Evolutionary conservation across 345 rosid genomes (phyloP).

Genomic region (Moricandia arvensis): DNA sequence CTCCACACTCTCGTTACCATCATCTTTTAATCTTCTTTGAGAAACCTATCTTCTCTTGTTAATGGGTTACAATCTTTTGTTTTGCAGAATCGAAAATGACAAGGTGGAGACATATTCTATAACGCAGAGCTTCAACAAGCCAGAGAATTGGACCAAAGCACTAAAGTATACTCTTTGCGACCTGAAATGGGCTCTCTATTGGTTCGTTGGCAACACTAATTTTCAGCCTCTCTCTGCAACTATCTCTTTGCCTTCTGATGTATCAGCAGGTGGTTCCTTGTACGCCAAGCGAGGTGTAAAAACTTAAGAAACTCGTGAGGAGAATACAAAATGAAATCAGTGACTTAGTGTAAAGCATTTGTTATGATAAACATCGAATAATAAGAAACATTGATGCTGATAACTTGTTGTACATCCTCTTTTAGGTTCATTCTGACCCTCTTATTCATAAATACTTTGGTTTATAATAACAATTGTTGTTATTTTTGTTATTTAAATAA

Average conservation of each 20-base stretch:
- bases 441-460: not conserved
- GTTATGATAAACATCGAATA: not conserved
- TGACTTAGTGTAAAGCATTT: conserved; percentile 13
- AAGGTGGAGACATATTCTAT: conserved; percentile 82
- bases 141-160: conserved; percentile 97
- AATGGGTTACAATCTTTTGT: not conserved
- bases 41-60: not conserved
- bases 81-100: conserved; percentile 83
- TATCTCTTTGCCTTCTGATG: conserved; percentile 53
- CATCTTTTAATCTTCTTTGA: too few relatives aligned
- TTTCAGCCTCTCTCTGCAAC: conserved; percentile 70
- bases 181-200: conserved; percentile 91
- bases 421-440: not conserved
- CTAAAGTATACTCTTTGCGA: conserved; percentile 91
- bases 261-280: conserved; percentile 47
- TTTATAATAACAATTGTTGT: not conserved
- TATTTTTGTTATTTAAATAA: not conserved
- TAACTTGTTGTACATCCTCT: conserved; percentile 1
- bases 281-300: conserved; percentile 42
- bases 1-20: conserved; percentile 26
- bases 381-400: not conserved
- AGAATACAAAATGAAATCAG: not conserved
- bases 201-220: conserved; percentile 92
- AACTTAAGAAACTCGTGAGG: conserved; percentile 8
- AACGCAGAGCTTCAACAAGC: conserved; percentile 92